A percentile compares a stretch with the other conserved stretches of the same genome.
These are phyloP conservation scores for Chondrus crispus DNA, from an alignment of 23 red algal species.

Conservation along the genomic window DNA sequence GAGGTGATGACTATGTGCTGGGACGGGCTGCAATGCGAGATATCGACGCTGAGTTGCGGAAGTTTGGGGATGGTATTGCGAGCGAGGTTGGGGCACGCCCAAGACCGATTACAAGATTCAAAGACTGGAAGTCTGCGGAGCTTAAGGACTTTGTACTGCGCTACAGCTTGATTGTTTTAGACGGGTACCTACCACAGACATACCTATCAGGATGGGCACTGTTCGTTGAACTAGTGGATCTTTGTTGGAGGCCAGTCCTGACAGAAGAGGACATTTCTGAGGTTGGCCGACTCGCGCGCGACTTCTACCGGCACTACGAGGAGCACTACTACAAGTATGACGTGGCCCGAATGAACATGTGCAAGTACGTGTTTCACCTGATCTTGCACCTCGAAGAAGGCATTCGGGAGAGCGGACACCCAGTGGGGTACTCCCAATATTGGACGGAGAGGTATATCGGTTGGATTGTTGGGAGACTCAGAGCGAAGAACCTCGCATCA, in stretches of 20 bases:
- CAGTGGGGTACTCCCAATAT: neutral
- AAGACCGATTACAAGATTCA: neutral
- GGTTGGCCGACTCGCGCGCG: too few relatives aligned
- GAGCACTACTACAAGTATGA: neutral
- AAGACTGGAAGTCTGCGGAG: neutral
- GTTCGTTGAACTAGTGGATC: neutral
- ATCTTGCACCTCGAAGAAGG: neutral
- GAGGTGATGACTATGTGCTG: neutral
- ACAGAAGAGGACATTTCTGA: too few relatives aligned
- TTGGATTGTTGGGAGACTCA: neutral
- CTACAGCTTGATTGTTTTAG: neutral
- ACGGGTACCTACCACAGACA: neutral
- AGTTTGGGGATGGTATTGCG: neutral
- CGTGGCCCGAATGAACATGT: neutral
- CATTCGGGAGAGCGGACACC: neutral
- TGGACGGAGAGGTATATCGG: constrained; percentile 1
- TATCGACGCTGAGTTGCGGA: neutral
- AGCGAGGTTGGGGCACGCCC: neutral
- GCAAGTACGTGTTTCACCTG: neutral
- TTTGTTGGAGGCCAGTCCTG: neutral
- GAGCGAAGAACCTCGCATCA: neutral
- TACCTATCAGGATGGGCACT: neutral
- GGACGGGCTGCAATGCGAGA: neutral
- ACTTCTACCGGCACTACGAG: constrained; percentile 11
- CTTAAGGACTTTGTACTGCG: neutral